phyloP scores from a whole-genome alignment of 495 filamentous ascomycete species.

The Penicillium robsamsonii region DNA sequence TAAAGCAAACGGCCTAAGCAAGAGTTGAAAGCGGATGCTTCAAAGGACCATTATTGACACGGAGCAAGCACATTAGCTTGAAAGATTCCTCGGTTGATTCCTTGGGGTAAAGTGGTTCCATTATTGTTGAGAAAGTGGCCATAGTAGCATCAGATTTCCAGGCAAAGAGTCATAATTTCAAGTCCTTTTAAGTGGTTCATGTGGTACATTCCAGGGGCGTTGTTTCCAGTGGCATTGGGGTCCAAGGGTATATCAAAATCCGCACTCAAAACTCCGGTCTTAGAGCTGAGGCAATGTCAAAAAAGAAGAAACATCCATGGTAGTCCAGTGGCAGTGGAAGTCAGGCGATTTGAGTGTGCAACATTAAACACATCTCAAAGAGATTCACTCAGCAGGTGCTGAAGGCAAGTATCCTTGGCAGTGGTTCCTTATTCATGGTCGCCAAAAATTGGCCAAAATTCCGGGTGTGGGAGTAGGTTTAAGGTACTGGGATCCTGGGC shows the following conservation, averaged over 20 bases:
- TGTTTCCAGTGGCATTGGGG: conserved; percentile 16
- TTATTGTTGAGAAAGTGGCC: conserved; percentile 16
- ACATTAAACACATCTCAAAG: conserved; percentile 48
- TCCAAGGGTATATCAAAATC: conserved; percentile 26
- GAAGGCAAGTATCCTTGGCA: conserved; percentile 25
- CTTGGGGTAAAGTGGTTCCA: conserved; percentile 6
- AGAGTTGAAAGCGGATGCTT: conserved; percentile 19
- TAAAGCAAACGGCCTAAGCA: conserved; percentile 18
- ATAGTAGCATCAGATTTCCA: conserved; percentile 16
- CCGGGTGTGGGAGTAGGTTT: conserved; percentile 1
- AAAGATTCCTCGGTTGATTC: conserved; percentile 13
- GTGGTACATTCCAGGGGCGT: conserved; percentile 16
- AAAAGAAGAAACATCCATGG: conserved; percentile 25
- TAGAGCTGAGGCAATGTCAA: conserved; percentile 25
- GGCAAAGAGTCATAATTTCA: conserved; percentile 16
- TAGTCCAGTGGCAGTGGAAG: conserved; percentile 16
- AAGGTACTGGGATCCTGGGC: conserved; percentile 21
- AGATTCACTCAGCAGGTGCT: conserved; percentile 41
- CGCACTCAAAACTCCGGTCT: conserved; percentile 31
- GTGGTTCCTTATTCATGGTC: conserved; percentile 30
- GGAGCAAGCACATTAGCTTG: conserved; percentile 25
- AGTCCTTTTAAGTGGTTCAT: conserved; percentile 2
- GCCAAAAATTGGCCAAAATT: conserved; percentile 21
- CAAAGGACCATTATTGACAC: conserved; percentile 10
- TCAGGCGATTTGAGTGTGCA: conserved; percentile 38